Base-by-base conservation (phyloP, 768 basidiomycete species). In the Lentinula guzmanii region DNA sequence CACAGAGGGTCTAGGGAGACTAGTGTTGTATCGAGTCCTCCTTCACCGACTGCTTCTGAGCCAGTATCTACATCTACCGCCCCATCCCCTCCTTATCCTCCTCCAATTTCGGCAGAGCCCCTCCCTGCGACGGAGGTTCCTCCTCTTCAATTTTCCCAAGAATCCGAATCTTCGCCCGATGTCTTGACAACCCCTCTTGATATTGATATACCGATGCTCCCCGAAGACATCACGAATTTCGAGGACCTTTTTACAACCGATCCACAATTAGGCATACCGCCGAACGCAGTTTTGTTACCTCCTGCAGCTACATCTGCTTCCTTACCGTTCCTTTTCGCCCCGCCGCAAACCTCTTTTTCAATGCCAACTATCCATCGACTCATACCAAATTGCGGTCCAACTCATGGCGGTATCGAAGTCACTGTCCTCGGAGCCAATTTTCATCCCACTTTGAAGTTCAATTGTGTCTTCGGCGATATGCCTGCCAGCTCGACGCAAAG, bases 401-500 rank as follows among this genome's bases (percentile, higher is more conserved):
- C 91, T 21, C 85, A 89, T 62, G 95, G 95, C 35, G 96, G 96
- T 1, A 94, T 93, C 65, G 94, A 97, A 74, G 90, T 99, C 37
- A 98, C 96, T 1, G 77, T 99, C 16, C 82, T 97, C 6, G 97
- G 97, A 8, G 86, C 90, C 57, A 92, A 95, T 71, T 98, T 99
- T 74, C 86, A 90, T 68, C 81, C 87, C 0, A 80, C 84, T 46
- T 71, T 89, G 58, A 84, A 85, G 64, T 76, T 92, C 31, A 85
- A 84, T 58, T 91, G 93, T 66, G 76, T 93, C 2, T 99, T 99
- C 72, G 96, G 96, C 28, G 91, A 89, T 66, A 79, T 86, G 9
- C 70, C 82, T 11, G 89, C 95, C 8, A 90, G 87, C 61, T 90
- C 90, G 9, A 95, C 93, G 0, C 90, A 92, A 66, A 80, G 90